phyloP scores from a whole-genome alignment of 176 grass and related monocot genomes.

The Puya raimondii region DNA sequence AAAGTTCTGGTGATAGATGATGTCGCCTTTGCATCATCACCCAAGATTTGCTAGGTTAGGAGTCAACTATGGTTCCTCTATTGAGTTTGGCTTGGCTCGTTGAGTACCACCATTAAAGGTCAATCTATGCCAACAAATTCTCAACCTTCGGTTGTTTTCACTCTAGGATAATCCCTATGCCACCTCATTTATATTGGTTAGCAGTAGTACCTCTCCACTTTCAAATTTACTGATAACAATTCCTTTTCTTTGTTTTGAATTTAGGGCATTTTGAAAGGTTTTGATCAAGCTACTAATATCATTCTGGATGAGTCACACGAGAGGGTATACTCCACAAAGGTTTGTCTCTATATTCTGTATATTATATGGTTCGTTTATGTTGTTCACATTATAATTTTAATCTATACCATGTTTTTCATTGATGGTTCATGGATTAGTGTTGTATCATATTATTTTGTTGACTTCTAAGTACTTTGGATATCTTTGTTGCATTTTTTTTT shows the following conservation, averaged over 20 bases:
- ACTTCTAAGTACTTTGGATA: too few species aligned
- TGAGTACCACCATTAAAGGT: too few species aligned
- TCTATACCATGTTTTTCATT: too few species aligned
- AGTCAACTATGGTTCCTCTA: too few species aligned
- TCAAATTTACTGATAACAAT: background rate
- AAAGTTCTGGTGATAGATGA: too few species aligned
- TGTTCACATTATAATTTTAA: too few species aligned
- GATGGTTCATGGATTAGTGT: too few species aligned
- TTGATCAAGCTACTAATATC: conserved; percentile 94
- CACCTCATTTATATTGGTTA: background rate
- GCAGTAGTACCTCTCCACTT: background rate
- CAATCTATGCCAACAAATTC: background rate
- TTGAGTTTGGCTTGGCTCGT: too few species aligned
- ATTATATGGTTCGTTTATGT: background rate
- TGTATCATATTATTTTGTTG: too few species aligned
- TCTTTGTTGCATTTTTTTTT: too few species aligned
- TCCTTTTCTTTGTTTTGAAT: background rate
- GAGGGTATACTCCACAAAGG: conserved; percentile 93
- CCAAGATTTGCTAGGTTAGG: too few species aligned
- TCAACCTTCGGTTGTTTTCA: background rate
- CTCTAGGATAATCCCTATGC: background rate
- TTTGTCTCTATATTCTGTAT: background rate
- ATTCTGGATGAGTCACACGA: conserved; percentile 97
- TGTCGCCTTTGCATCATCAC: too few species aligned
- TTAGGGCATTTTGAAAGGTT: conserved; percentile 84